A percentile compares a stretch with the other conserved stretches of the same genome.
Conservation (phyloP, 192 early-diverging fungal genomes). For the Rhizophlyctis rosea region DNA sequence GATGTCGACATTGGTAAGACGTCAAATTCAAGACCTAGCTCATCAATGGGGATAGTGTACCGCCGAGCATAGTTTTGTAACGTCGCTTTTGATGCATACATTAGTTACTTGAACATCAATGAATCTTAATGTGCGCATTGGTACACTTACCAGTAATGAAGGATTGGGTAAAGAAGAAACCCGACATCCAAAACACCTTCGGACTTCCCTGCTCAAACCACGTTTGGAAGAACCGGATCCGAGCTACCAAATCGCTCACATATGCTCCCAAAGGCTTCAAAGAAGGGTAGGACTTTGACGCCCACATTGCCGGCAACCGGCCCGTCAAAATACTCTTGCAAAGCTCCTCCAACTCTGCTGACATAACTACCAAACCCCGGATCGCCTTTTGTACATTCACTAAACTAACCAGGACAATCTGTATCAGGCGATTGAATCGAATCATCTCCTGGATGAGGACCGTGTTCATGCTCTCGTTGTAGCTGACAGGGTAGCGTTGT, state of each 20-base stretch:
- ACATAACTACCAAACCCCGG: constrained; percentile 60
- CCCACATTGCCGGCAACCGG: constrained; percentile 58
- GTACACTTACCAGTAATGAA: constrained; percentile 57
- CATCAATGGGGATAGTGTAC: constrained; percentile 60
- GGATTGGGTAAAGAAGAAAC: constrained; percentile 68
- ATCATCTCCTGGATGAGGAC: constrained; percentile 67
- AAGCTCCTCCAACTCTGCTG: constrained; percentile 60
- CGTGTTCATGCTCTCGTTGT: constrained; percentile 64
- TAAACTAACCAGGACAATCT: constrained; percentile 50
- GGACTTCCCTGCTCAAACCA: constrained; percentile 58
- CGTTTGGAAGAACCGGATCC: constrained; percentile 55
- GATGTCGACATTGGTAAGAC: constrained; percentile 30
- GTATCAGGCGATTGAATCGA: constrained; percentile 59
- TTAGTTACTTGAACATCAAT: background rate
- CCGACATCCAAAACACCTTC: constrained; percentile 61
- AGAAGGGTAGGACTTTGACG: constrained; percentile 58
- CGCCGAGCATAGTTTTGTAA: constrained; percentile 64
- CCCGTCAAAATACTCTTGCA: constrained; percentile 57
- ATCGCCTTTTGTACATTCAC: constrained; percentile 67
- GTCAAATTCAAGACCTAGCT: constrained; percentile 54
- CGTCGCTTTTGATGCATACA: constrained; percentile 33
- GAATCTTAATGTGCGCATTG: background rate
- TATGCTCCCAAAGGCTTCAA: constrained; percentile 60
- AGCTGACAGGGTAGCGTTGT: constrained; percentile 55
- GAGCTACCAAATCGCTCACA: constrained; percentile 49